These are phyloP conservation scores for Tolypocladium guangdongense DNA, from an alignment of 2,329 filamentous ascomycete genomes.

Conservation along the genomic window DNA sequence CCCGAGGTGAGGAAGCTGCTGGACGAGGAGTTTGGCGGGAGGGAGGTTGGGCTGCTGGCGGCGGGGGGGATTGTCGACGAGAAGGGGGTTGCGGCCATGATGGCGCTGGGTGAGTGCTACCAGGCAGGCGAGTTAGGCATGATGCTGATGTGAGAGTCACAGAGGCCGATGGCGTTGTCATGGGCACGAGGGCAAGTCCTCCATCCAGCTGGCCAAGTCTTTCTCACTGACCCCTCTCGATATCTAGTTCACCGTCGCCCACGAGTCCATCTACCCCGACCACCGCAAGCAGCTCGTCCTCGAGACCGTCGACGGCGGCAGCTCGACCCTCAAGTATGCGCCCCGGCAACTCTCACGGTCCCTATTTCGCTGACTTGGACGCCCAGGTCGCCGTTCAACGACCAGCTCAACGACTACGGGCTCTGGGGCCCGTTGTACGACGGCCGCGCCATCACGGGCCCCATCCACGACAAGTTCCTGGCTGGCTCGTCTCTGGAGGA, in stretches of 20 bases:
- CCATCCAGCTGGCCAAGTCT: not conserved
- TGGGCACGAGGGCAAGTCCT: constrained; percentile 29
- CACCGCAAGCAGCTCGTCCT: constrained; percentile 29
- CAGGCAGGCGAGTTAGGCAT: not conserved
- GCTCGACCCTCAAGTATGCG: constrained; percentile 32
- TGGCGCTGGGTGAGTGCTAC: constrained; percentile 36
- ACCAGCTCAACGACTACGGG: constrained; percentile 23
- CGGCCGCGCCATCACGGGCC: constrained; percentile 28
- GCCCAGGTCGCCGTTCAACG: constrained; percentile 29
- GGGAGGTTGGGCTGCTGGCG: constrained; percentile 34
- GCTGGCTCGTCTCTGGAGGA: constrained; percentile 30
- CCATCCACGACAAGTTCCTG: constrained; percentile 28
- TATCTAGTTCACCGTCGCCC: constrained; percentile 29
- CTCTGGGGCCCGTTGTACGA: constrained; percentile 34
- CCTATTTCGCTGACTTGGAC: not conserved
- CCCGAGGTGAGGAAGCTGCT: constrained; percentile 45
- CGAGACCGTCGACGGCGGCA: constrained; percentile 30
- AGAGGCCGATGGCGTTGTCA: constrained; percentile 32
- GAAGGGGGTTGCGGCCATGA: constrained; percentile 41
- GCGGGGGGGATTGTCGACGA: constrained; percentile 50
- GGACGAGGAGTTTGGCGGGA: constrained; percentile 20
- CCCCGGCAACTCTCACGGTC: not conserved
- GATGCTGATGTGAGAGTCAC: constrained; percentile 3
- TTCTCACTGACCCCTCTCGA: not conserved
- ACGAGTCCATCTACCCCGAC: constrained; percentile 31